Base-by-base conservation (phyloP, 208 protist genomes). In the Crithidia fasciculata region DNA sequence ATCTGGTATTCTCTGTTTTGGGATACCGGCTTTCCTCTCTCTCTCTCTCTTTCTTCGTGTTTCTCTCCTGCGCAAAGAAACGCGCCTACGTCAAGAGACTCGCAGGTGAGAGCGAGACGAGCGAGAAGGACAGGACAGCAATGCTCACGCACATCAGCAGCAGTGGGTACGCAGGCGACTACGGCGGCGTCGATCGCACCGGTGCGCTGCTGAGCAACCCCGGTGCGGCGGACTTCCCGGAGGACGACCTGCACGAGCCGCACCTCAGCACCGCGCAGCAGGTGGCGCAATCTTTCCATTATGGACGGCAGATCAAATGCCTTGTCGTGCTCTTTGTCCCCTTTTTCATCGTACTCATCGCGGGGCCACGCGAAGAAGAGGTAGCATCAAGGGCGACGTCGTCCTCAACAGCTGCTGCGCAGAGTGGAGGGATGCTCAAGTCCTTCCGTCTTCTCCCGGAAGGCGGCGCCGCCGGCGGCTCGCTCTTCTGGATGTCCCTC, bases 171-270 rank as follows among this genome's bases (percentile, higher is more conserved):
- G 8, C 37, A 12, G 39, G 37, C 2, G 49, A 66, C 53, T 78
- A 84, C 69, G 74, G 80, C 67, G 64, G 57, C 16, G 47, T 28
- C 28, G 43, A 52, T 4, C 57, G 61, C 53, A 36, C 58, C 12
- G 43, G 18, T 3, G 49, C 8, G 16, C 47, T 47, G 67, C 43
- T 19, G 54, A 74, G 68, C 60, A 83, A 86, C 60, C 78, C 84
- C 5, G 84, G 84, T 37, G 60, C 55, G 43, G 41, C 52, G 10
- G 78, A 78, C 54, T 80, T 89, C 58, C 66, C 80, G 8, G 75
- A 85, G 41, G 83, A 84, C 28, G 74, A 77, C 18, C 76, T 82
- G 8, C 72, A 89, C 61, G 65, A 72, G n/a, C 18, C 55, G 37
- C 37, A 69, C 9, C 61, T 57, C 43, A 78, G 63, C 7, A 40